Evolutionary conservation across 768 basidiomycete genomes (phyloP), one percentile per base, ranked within the genome.

Genomic region (Infundibulicybe gibba): DNA sequence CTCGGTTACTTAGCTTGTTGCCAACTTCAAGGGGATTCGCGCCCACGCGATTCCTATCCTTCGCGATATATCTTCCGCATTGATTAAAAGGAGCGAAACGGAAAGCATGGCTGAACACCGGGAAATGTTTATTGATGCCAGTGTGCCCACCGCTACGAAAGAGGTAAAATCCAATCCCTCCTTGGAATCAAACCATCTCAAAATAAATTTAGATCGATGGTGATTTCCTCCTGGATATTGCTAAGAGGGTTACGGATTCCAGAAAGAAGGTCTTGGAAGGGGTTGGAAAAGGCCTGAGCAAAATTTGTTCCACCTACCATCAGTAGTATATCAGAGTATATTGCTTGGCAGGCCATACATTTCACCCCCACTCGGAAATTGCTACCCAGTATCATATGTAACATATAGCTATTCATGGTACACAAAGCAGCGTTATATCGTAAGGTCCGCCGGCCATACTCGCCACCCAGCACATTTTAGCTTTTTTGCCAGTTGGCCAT

Each of bases 261-360:
- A 81, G 84, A 35, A 87, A 79, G 61, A 87, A 81, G 62, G 77
- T 85, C 6, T 62, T 81, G 16, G 87, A 87, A 46, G 88, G 87
- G 20, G 68, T 83, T 35, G 82, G 79, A 21, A 89, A 85, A 58
- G 88, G 90, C 14, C 71, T 87, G 46, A 48, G 32, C 15, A 53
- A 54, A 3, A 34, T 59, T 30, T 62, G 53, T 17, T 52, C 65
- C 41, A 55, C 58, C 48, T 52, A 52, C 45, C 45, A 54, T 32
- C 52, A 50, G 44, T 38, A 40, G 15, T 35, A 17, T n/a, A n/a
- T n/a, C n/a, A n/a, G n/a, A n/a, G 25, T 25, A 25, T 25, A 25
- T 25, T 25, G 3, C 25, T 25, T n/a, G n/a, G n/a, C n/a, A n/a
- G n/a, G n/a, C n/a, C n/a, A n/a, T n/a, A n/a, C n/a, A n/a, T n/a